These are phyloP conservation scores for Parastagonospora nodorum DNA, from an alignment of 2,329 filamentous ascomycete species.

Conservation along the genomic window DNA sequence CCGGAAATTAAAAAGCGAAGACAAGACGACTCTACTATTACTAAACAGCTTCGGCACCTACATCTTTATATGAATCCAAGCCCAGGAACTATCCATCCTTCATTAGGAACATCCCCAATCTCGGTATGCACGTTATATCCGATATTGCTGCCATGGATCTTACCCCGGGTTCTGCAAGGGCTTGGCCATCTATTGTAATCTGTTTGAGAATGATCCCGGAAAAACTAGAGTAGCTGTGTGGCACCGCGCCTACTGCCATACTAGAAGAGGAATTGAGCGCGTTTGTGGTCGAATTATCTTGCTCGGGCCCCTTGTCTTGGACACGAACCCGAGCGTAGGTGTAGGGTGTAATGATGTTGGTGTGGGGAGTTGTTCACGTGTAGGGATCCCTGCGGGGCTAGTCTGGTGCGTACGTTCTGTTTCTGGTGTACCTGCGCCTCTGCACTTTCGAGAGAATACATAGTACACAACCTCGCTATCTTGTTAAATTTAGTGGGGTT, in stretches of 20 bases:
- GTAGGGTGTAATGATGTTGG: background rate
- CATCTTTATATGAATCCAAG: conserved; percentile 12
- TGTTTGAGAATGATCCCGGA: conserved; percentile 18
- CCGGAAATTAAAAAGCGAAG: conserved; percentile 2
- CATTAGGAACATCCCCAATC: conserved; percentile 10
- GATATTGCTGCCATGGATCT: conserved; percentile 7
- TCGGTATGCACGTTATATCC: conserved; percentile 14
- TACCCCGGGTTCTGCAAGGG: conserved; percentile 14
- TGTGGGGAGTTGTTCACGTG: background rate
- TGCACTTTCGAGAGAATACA: background rate
- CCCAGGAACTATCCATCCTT: background rate
- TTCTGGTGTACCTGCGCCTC: background rate
- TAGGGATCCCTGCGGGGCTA: background rate
- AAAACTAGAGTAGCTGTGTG: conserved; percentile 2
- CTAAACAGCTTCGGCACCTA: conserved; percentile 1
- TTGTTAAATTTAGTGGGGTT: background rate
- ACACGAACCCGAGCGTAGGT: background rate
- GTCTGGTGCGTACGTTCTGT: background rate
- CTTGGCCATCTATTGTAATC: conserved; percentile 28
- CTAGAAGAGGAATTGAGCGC: conserved; percentile 1
- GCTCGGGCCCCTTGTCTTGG: background rate
- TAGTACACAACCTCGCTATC: background rate
- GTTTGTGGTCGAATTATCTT: background rate
- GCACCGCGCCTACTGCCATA: background rate
- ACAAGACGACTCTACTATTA: background rate